Evolutionary conservation across 139 green algal genomes (phyloP).

Genomic region (Astrephomene gubernaculifera): DNA sequence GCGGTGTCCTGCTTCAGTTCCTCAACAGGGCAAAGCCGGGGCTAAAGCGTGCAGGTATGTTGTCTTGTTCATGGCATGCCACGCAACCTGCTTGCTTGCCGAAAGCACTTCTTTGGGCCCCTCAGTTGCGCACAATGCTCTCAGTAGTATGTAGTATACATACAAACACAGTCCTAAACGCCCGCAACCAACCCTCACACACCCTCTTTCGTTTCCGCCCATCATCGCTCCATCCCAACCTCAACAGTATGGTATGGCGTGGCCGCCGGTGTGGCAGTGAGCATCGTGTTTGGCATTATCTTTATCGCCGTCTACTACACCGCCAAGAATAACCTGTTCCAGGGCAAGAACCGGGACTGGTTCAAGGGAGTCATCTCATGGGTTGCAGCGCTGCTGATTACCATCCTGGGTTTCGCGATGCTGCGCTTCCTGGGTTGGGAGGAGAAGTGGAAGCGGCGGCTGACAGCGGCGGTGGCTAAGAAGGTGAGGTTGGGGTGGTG

Average conservation of each 20-base stretch:
- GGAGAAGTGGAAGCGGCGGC: slow-evolving; percentile 61
- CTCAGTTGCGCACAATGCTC: too few relatives aligned
- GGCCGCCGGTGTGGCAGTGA: slow-evolving; percentile 44
- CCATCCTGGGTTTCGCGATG: slow-evolving; percentile 69
- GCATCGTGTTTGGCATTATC: slow-evolving; percentile 57
- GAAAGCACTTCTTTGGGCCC: too few relatives aligned
- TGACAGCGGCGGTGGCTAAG: slow-evolving; percentile 36
- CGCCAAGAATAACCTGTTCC: slow-evolving; percentile 55
- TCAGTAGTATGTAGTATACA: too few relatives aligned
- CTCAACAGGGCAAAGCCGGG: slow-evolving; percentile 53
- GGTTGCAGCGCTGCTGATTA: slow-evolving; percentile 53
- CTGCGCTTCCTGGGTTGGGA: slow-evolving; percentile 66
- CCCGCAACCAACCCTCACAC: too few relatives aligned
- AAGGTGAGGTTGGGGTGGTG: too few relatives aligned
- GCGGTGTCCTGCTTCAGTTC: slow-evolving; percentile 62
- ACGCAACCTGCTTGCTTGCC: too few relatives aligned
- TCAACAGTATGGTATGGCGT: slow-evolving; percentile 68
- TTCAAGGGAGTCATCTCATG: slow-evolving; percentile 62
- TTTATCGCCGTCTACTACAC: slow-evolving; percentile 65
- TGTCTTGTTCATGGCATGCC: too few relatives aligned
- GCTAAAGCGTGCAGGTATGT: slow-evolving; percentile 57
- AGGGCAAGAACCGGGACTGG: slow-evolving; percentile 47
- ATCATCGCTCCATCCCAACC: neutral
- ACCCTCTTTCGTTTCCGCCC: neutral
- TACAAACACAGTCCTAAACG: too few relatives aligned